Percentiles rank a stretch among this genome's conserved stretches.
These are phyloP conservation scores for Dioscorea cayenensis DNA, from an alignment of 116 monocot genomes.

Conservation along the genomic window DNA sequence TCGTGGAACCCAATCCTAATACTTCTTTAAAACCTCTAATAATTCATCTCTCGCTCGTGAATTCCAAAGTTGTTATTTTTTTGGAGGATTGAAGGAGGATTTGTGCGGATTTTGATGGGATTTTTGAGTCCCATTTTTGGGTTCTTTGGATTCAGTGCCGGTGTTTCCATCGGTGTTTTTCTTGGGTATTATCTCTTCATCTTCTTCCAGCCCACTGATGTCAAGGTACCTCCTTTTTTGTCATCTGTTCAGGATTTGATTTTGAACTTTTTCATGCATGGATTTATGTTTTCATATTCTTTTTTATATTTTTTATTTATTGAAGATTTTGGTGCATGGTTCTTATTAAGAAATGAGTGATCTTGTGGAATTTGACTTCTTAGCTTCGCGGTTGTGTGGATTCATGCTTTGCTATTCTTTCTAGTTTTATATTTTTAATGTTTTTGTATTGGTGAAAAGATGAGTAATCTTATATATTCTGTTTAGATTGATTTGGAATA, in stretches of 20 bases:
- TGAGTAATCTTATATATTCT: too few relatives aligned
- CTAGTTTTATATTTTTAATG: too few relatives aligned
- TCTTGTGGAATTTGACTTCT: too few relatives aligned
- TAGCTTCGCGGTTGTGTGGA: too few relatives aligned
- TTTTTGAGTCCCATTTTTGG: constrained; percentile 38
- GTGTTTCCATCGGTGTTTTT: constrained; percentile 45
- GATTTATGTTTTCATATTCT: background rate
- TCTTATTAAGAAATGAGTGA: too few relatives aligned
- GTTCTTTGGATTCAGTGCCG: constrained; percentile 50
- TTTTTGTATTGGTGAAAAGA: too few relatives aligned
- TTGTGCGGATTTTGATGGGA: constrained; percentile 18
- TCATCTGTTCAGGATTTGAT: background rate
- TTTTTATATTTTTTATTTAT: too few relatives aligned
- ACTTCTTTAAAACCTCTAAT: background rate
- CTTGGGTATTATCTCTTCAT: constrained; percentile 70
- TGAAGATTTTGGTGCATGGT: too few relatives aligned
- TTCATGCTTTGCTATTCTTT: too few relatives aligned
- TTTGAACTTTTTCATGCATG: background rate
- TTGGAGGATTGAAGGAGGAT: background rate
- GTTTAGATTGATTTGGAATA: too few relatives aligned
- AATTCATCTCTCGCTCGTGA: background rate
- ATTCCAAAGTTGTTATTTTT: background rate
- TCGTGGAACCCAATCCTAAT: too few relatives aligned
- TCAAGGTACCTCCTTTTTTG: constrained; percentile 30
- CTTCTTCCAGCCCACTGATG: constrained; percentile 54